These are phyloP conservation scores for Fusarium begoniae DNA, from an alignment of 2,329 filamentous ascomycete genomes.

Conservation along the genomic window DNA sequence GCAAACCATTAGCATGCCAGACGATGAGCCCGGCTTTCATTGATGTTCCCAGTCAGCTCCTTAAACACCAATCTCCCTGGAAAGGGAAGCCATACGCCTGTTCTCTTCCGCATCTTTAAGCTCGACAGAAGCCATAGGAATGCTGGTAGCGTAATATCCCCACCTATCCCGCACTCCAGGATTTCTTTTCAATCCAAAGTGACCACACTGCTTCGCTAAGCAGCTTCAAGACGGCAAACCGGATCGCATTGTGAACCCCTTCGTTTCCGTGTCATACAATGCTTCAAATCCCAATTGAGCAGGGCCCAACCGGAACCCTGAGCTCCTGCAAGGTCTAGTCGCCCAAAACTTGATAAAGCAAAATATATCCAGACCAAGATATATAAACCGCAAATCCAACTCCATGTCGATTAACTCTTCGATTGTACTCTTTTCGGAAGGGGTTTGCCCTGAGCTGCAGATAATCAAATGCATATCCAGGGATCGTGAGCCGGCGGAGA, in stretches of 20 bases:
- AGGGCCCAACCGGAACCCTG: constrained; percentile 26
- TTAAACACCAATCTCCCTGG: constrained; percentile 33
- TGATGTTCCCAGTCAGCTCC: constrained; percentile 29
- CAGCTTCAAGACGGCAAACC: constrained; percentile 11
- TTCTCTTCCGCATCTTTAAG: constrained; percentile 20
- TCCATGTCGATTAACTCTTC: constrained; percentile 9
- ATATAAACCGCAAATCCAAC: constrained; percentile 33
- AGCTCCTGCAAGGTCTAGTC: constrained; percentile 34
- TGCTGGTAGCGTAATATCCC: constrained; percentile 18
- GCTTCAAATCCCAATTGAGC: constrained; percentile 19
- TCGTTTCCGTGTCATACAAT: constrained; percentile 29
- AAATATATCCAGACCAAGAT: constrained; percentile 21
- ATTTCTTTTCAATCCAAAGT: constrained; percentile 12
- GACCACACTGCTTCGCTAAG: constrained; percentile 11
- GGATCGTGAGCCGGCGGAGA: constrained; percentile 17
- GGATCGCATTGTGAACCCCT: constrained; percentile 11
- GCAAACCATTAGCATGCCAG: constrained; percentile 29
- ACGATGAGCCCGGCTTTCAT: constrained; percentile 8
- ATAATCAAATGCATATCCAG: constrained; percentile 10
- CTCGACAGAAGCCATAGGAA: constrained; percentile 21
- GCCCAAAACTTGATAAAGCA: constrained; percentile 27
- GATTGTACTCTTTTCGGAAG: constrained; percentile 17
- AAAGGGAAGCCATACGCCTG: constrained; percentile 37
- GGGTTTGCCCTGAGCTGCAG: constrained; percentile 14
- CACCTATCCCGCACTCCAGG: constrained; percentile 4